Evolutionary conservation across 164 flowering plant genomes (phyloP).

Genomic region (Liquidambar formosana): DNA sequence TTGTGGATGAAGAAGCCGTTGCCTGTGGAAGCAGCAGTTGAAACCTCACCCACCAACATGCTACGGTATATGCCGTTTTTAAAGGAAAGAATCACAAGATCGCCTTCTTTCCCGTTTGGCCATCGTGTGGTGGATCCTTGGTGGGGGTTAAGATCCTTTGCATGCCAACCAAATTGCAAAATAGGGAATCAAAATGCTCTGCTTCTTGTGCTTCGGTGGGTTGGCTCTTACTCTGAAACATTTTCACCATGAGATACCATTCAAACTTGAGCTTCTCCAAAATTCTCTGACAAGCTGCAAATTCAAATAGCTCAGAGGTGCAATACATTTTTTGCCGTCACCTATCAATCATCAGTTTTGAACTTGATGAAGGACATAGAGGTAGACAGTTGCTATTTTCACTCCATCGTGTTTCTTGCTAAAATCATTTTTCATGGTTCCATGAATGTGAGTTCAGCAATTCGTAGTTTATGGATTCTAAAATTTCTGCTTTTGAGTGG

Average conservation of each 20-base stretch:
- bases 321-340: neutral
- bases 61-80: no score
- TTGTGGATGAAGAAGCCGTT: slow-evolving; percentile 35
- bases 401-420: neutral
- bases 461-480: neutral
- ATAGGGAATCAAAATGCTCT: no score
- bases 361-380: neutral
- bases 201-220: no score
- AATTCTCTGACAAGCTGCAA: neutral
- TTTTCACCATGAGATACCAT: neutral
- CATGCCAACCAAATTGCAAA: no score
- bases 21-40: slow-evolving; percentile 39
- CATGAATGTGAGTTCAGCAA: neutral
- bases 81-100: no score
- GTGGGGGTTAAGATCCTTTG: no score
- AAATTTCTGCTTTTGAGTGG: neutral
- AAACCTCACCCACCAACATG: neutral
- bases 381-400: neutral
- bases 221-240: no score
- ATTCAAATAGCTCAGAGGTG: neutral
- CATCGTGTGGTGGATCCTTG: no score
- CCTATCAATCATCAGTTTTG: neutral
- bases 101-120: no score
- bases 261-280: neutral
- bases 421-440: neutral